These are phyloP conservation scores for Blastobotrys americana DNA, from an alignment of 805 yeast species.

Conservation along the genomic window DNA sequence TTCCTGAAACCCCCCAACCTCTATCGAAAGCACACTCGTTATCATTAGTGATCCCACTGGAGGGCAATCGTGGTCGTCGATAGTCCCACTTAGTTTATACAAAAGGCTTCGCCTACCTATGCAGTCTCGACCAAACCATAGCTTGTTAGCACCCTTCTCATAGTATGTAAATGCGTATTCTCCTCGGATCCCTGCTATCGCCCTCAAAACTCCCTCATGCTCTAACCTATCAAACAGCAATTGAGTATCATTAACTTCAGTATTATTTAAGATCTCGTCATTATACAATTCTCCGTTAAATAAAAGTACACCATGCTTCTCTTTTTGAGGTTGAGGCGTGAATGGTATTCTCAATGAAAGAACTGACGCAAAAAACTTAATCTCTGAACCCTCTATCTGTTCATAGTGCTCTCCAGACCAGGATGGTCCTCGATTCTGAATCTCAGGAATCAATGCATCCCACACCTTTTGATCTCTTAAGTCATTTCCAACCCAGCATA, in stretches of 20 bases:
- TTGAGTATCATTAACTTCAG: constrained; percentile 56
- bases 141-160: constrained; percentile 27
- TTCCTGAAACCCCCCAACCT: constrained; percentile 32
- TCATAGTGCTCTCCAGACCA: neutral
- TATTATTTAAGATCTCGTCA: constrained; percentile 36
- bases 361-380: constrained; percentile 53
- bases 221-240: constrained; percentile 40
- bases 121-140: constrained; percentile 78
- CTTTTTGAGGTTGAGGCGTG: constrained; percentile 59
- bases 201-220: constrained; percentile 33
- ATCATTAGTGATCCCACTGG: constrained; percentile 36
- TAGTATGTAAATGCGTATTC: constrained; percentile 67
- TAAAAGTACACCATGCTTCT: constrained; percentile 43
- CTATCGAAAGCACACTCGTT: constrained; percentile 36
- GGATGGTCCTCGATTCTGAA: neutral
- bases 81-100: too few species aligned
- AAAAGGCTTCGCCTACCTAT: constrained; percentile 76
- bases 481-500: constrained; percentile 1
- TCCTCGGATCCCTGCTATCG: constrained; percentile 52
- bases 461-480: neutral
- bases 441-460: neutral
- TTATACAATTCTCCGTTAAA: constrained; percentile 91
- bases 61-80: constrained; percentile 16
- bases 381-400: neutral
- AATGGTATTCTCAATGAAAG: constrained; percentile 75